These are phyloP conservation scores for Moringa oleifera DNA, from an alignment of 345 rosid species.

Conservation along the genomic window DNA sequence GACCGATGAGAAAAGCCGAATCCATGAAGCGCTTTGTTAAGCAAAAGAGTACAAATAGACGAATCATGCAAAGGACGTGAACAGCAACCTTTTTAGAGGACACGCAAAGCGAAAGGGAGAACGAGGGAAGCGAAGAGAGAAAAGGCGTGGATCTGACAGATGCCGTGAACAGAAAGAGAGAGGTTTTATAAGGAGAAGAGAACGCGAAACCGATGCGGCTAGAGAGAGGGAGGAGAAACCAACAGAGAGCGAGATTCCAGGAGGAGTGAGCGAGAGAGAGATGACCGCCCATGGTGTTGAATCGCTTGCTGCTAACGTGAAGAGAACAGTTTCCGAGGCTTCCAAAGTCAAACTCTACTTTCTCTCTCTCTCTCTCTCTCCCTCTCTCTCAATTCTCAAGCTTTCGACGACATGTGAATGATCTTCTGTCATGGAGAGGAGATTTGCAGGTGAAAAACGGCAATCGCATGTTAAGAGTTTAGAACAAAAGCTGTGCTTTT, in stretches of 20 bases:
- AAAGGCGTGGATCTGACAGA: neutral
- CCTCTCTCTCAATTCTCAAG: too few species aligned
- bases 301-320: too few species aligned
- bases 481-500: too few species aligned
- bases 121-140: slow-evolving; percentile 12
- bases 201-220: neutral
- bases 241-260: slow-evolving; percentile 19
- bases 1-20: too few species aligned
- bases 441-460: too few species aligned
- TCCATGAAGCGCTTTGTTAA: neutral
- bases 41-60: slow-evolving; percentile 17
- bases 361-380: too few species aligned
- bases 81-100: slow-evolving; percentile 25
- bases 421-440: too few species aligned
- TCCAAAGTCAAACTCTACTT: slow-evolving; percentile 25
- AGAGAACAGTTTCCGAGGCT: slow-evolving; percentile 24
- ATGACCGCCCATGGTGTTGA: slow-evolving; percentile 12
- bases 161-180: neutral
- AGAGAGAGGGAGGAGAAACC: neutral
- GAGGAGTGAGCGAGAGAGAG: slow-evolving; percentile 11
- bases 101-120: slow-evolving; percentile 49
- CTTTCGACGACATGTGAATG: too few species aligned
- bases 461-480: too few species aligned
- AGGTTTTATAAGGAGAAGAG: neutral
- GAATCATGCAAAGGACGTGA: slow-evolving; percentile 16